Conservation (phyloP, 306 rosid genomes). For the Vigna angularis region DNA sequence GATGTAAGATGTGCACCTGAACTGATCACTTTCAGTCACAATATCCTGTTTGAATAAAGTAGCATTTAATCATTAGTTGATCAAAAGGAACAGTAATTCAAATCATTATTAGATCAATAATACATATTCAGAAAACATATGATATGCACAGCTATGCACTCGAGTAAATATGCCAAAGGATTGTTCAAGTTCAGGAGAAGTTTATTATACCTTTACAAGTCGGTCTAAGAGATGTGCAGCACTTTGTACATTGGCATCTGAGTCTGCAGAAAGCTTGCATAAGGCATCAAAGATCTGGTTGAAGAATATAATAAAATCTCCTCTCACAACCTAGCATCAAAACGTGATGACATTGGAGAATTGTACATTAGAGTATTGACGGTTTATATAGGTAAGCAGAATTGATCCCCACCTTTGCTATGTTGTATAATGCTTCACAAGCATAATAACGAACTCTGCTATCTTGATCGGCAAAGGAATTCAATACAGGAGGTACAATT, state of each 20-base stretch:
- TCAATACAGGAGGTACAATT: constrained; percentile 93
- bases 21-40: constrained; percentile 98
- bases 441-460: constrained; percentile 99
- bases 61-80: constrained; percentile 44
- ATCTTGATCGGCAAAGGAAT: constrained; percentile 96
- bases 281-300: constrained; percentile 97
- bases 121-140: constrained; percentile 18
- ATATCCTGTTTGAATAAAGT: constrained; percentile 78
- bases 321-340: constrained; percentile 91
- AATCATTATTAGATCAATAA: constrained; percentile 33
- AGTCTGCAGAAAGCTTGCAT: constrained; percentile 98
- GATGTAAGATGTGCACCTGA: constrained; percentile 72
- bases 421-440: constrained; percentile 96
- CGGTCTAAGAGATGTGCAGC: constrained; percentile 98
- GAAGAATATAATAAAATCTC: constrained; percentile 95
- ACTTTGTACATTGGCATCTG: constrained; percentile 95
- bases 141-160: background rate
- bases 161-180: constrained; percentile 4
- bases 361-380: constrained; percentile 36
- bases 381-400: constrained; percentile 34
- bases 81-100: constrained; percentile 25
- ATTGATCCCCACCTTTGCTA: constrained; percentile 82
- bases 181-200: constrained; percentile 20
- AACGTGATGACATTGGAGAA: constrained; percentile 45
- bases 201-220: constrained; percentile 78